These are phyloP conservation scores for Perkinsus marinus DNA, from an alignment of 169 alveolate genomes.

Conservation along the genomic window DNA sequence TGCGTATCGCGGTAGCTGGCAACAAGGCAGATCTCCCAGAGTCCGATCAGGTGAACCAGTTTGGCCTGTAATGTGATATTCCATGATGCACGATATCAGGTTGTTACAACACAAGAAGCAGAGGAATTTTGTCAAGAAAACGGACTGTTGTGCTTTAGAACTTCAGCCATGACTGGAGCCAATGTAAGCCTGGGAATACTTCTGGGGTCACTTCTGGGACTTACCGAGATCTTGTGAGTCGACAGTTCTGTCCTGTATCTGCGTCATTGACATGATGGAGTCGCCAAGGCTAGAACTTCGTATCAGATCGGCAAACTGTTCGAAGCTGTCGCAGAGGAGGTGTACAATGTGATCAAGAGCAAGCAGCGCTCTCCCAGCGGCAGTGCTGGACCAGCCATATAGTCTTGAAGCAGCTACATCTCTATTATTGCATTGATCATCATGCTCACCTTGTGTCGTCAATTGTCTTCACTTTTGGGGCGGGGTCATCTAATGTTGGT, in stretches of 20 bases:
- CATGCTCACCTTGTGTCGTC: too few relatives aligned
- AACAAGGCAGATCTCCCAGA: constrained; percentile 43
- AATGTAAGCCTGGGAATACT: background rate
- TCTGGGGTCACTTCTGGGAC: background rate
- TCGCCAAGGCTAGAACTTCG: background rate
- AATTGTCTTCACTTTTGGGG: too few relatives aligned
- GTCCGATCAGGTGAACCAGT: background rate
- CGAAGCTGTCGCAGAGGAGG: background rate
- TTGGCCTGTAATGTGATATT: background rate
- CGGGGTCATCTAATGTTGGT: too few relatives aligned
- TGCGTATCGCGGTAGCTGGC: constrained; percentile 46
- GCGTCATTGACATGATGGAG: background rate
- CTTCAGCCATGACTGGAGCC: background rate
- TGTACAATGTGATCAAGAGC: background rate
- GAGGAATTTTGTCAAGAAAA: background rate
- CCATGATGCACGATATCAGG: background rate
- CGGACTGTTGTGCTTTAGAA: background rate
- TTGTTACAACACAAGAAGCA: background rate
- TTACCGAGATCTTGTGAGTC: background rate
- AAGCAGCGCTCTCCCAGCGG: background rate
- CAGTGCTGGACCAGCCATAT: background rate
- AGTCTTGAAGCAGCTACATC: background rate
- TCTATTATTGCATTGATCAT: background rate
- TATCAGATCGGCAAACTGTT: background rate
- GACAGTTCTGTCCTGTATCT: background rate